A percentile compares a stretch with the other conserved stretches of the same genome.
Evolutionary conservation across 768 basidiomycete species (phyloP).

Genomic region (Hypholoma fasciculare): DNA sequence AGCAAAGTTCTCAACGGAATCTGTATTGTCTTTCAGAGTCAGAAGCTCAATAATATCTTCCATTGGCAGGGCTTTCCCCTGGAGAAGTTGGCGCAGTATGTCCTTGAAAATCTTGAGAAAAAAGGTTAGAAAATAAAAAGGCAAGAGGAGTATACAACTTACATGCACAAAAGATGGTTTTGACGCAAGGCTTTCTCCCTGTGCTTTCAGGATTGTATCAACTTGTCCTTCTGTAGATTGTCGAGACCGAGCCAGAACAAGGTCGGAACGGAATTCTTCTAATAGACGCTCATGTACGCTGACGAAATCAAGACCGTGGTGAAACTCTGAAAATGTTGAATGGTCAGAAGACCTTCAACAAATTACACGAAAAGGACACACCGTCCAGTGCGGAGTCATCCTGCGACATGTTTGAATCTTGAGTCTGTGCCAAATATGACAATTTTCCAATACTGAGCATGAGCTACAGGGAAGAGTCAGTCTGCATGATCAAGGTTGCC

Average conservation of each 20-base stretch:
- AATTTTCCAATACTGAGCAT: slow-evolving; percentile 93
- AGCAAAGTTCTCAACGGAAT: slow-evolving; percentile 61
- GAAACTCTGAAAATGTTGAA: slow-evolving; percentile 58
- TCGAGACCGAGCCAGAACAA: slow-evolving; percentile 49
- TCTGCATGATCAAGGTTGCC: background rate
- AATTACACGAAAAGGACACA: slow-evolving; percentile 24
- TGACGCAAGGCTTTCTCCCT: slow-evolving; percentile 47
- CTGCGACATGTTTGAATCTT: slow-evolving; percentile 46
- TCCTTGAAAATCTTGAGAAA: slow-evolving; percentile 63
- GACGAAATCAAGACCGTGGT: slow-evolving; percentile 85
- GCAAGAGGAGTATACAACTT: slow-evolving; percentile 14
- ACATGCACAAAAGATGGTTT: slow-evolving; percentile 56
- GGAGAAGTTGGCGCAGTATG: slow-evolving; percentile 65
- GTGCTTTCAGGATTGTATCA: slow-evolving; percentile 56
- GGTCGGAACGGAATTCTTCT: slow-evolving; percentile 56
- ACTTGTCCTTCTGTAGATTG: slow-evolving; percentile 70
- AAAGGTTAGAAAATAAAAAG: background rate
- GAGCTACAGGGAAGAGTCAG: slow-evolving; percentile 47
- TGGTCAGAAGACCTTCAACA: slow-evolving; percentile 3
- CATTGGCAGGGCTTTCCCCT: slow-evolving; percentile 69
- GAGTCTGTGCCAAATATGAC: slow-evolving; percentile 75
- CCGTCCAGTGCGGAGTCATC: slow-evolving; percentile 61
- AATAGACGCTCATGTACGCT: slow-evolving; percentile 76
- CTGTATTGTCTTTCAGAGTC: slow-evolving; percentile 78
- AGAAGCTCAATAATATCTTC: slow-evolving; percentile 86